These are phyloP conservation scores for Erysiphe pulchra DNA, from an alignment of 2,329 filamentous ascomycete species.

Conservation along the genomic window DNA sequence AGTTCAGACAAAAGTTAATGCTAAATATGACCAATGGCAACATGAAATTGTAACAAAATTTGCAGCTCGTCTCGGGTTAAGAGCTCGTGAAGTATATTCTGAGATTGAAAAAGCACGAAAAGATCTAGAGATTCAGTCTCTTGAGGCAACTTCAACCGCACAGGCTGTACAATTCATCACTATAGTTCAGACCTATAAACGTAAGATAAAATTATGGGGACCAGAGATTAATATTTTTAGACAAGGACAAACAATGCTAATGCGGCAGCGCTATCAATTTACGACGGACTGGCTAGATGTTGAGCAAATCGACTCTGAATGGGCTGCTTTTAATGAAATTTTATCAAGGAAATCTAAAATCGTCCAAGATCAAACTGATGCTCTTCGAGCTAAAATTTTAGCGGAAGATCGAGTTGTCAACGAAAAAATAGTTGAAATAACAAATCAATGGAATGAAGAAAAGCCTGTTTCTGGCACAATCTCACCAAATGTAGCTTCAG, in stretches of 20 bases:
- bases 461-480: conserved; percentile 92
- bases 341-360: conserved; percentile 81
- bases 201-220: conserved; percentile 80
- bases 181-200: conserved; percentile 84
- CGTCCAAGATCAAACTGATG: conserved; percentile 89
- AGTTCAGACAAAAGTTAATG: conserved; percentile 94
- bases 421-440: conserved; percentile 68
- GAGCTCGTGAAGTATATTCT: conserved; percentile 77
- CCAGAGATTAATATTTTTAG: conserved; percentile 91
- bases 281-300: conserved; percentile 85
- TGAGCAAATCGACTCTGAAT: conserved; percentile 88
- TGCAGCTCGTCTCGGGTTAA: conserved; percentile 60
- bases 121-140: conserved; percentile 72
- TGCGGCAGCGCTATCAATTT: conserved; percentile 81
- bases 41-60: conserved; percentile 92
- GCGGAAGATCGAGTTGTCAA: conserved; percentile 82
- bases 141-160: conserved; percentile 84
- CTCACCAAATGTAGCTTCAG: conserved; percentile 66
- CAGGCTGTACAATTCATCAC: conserved; percentile 98
- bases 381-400: conserved; percentile 75
- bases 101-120: conserved; percentile 78
- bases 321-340: conserved; percentile 80
- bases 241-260: conserved; percentile 78
- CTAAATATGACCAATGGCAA: conserved; percentile 99
- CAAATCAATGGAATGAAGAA: conserved; percentile 76